Percentiles rank a stretch among this genome's conserved stretches.
Evolutionary conservation across 2,329 filamentous ascomycete genomes (phyloP).

Genomic region (Calycina herbarum): DNA sequence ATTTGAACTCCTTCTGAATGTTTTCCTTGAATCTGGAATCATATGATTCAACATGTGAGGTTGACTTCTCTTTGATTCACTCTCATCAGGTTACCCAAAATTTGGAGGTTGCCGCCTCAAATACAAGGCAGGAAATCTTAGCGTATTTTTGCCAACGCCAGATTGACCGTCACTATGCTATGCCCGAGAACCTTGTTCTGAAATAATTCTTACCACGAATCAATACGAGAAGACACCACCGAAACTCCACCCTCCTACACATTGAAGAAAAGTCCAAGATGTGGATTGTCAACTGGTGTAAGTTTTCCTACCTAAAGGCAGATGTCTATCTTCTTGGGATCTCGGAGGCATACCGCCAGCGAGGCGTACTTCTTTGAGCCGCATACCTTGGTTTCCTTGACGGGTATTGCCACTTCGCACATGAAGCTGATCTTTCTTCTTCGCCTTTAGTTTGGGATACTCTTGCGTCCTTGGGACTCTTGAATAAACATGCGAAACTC

Average conservation of each 20-base stretch:
- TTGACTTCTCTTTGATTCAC: too few relatives aligned
- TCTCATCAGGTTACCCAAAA: too few relatives aligned
- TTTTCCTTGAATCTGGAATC: too few relatives aligned
- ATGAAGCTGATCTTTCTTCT: slow-evolving; percentile 34
- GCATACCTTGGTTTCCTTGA: too few relatives aligned
- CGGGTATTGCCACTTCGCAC: background rate
- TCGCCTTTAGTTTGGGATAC: slow-evolving; percentile 77
- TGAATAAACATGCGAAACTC: slow-evolving; percentile 96
- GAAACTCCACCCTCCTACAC: background rate
- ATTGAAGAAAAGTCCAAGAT: slow-evolving; percentile 47
- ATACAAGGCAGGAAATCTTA: slow-evolving; percentile 7
- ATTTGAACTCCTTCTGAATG: too few relatives aligned
- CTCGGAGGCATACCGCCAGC: background rate
- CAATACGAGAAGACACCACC: background rate
- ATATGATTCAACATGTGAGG: too few relatives aligned
- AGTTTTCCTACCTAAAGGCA: slow-evolving; percentile 40
- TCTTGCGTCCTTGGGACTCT: slow-evolving; percentile 79
- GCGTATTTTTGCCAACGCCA: slow-evolving; percentile 15
- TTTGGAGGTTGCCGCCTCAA: background rate
- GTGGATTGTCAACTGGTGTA: slow-evolving; percentile 98
- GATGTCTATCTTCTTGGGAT: background rate
- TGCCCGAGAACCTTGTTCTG: background rate
- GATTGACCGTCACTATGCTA: slow-evolving; percentile 14
- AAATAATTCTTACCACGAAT: slow-evolving; percentile 2
- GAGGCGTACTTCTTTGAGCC: too few relatives aligned